phyloP scores from a whole-genome alignment of 805 yeast genomes.

The Monosporozyma aerobia region DNA sequence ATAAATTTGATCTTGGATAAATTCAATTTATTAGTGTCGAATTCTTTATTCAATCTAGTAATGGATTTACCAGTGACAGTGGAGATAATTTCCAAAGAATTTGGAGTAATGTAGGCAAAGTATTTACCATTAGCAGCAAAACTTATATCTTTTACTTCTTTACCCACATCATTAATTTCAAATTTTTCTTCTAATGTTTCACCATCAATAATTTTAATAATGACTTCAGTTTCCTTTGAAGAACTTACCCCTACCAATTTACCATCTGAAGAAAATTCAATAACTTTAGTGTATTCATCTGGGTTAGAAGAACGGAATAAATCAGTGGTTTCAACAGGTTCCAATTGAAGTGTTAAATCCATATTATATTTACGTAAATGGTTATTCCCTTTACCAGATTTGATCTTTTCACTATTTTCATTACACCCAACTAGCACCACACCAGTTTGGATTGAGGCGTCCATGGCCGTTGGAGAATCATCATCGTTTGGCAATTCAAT shows the following conservation, averaged over 20 bases:
- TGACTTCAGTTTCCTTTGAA: conserved; percentile 48
- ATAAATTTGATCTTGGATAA: conserved; percentile 32
- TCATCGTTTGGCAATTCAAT: conserved; percentile 50
- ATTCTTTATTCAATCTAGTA: conserved; percentile 25
- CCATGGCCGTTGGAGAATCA: conserved; percentile 81
- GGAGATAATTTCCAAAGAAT: conserved; percentile 38
- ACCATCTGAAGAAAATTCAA: conserved; percentile 48
- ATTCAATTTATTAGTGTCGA: conserved; percentile 19
- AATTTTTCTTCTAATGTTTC: conserved; percentile 43
- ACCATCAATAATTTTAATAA: conserved; percentile 50
- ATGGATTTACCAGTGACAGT: conserved; percentile 34
- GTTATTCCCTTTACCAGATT: conserved; percentile 49
- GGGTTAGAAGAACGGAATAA: conserved; percentile 37
- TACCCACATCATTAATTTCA: conserved; percentile 40
- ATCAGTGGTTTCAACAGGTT: conserved; percentile 52
- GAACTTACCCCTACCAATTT: conserved; percentile 58
- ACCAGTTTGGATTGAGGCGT: conserved; percentile 18
- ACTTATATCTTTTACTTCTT: conserved; percentile 54
- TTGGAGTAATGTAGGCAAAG: conserved; percentile 52
- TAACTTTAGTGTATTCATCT: conserved; percentile 55
- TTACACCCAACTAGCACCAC: conserved; percentile 67
- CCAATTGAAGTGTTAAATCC: conserved; percentile 41
- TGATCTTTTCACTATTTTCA: conserved; percentile 51
- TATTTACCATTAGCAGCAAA: conserved; percentile 59
- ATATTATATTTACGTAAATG: conserved; percentile 51